Base-by-base conservation (phyloP, 192 early-diverging fungal species). In the Dissophora globulifera region DNA sequence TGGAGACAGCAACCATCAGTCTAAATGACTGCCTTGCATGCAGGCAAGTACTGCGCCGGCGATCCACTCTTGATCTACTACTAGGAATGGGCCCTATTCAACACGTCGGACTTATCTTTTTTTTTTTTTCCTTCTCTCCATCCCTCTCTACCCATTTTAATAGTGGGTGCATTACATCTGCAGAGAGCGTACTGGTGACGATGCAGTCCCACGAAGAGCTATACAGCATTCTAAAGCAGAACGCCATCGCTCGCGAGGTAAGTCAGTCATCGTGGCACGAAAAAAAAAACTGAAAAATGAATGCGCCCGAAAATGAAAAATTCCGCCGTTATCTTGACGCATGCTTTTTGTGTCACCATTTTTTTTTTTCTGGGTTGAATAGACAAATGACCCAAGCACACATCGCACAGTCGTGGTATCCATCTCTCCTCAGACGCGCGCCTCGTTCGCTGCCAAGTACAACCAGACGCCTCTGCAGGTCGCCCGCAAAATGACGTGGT, bases 1-100 rank as follows among this genome's bases (percentile, higher is more conserved):
- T 97, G 10, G 94, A 96, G 70, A 82, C 88, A 0, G 96, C 97
- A 2, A 84, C 82, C 9, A 96, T 98, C 46, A 90, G 92, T 26
- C 83, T 99, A 26, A 95, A 98, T 68, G 97, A 99, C 81, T 99
- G 97, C 66, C 85, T 99, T 35, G 97, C 97, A 10, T 99, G 97
- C 90, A 96, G 91, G 91, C 93, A 79, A 38, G 56, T n/a, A n/a
- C 10, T 12, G 20, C 11, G 26, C n/a, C 35, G 22, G 19, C 11
- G 7, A 13, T 40, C 22, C 25, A 8, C 25, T 20, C 8, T 50
- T 7, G 17, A 26, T 25, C 49, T 25, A 12, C 49, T 25, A 50
- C n/a, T n/a, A n/a, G n/a, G n/a, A n/a, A n/a, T n/a, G n/a, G n/a
- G n/a, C n/a, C n/a, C n/a, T n/a, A n/a, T n/a, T n/a, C n/a, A n/a